These are phyloP conservation scores for Camelina sativa DNA, from an alignment of 345 rosid species.

Conservation along the genomic window DNA sequence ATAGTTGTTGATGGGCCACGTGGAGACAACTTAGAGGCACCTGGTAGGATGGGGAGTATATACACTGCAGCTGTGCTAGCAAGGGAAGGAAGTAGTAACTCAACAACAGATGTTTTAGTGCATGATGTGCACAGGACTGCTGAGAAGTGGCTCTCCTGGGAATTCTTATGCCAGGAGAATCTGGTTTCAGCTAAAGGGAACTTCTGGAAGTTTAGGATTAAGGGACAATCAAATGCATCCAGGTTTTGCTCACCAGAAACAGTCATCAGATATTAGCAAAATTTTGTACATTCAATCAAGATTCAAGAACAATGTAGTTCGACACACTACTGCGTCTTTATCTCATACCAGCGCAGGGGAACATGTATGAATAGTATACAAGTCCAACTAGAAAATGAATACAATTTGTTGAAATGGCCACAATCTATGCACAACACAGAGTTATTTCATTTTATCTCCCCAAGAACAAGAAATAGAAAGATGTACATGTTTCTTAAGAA, in stretches of 20 bases:
- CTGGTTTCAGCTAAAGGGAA: conserved; percentile 73
- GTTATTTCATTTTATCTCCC: conserved; percentile 15
- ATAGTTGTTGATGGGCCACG: conserved; percentile 82
- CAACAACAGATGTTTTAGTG: conserved; percentile 66
- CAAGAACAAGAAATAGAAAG: neutral
- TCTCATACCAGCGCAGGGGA: conserved; percentile 6
- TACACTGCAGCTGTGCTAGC: conserved; percentile 75
- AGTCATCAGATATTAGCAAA: conserved; percentile 31
- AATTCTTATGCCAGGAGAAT: conserved; percentile 83
- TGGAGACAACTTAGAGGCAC: conserved; percentile 66
- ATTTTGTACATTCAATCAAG: conserved; percentile 1
- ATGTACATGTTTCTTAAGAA: neutral
- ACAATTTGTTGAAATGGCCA: neutral
- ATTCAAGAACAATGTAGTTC: conserved; percentile 6
- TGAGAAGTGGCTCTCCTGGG: conserved; percentile 96
- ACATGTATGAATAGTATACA: neutral
- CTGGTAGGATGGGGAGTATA: conserved; percentile 84
- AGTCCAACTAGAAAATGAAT: conserved; percentile 12
- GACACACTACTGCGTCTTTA: neutral
- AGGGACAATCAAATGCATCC: conserved; percentile 53
- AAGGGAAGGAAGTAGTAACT: conserved; percentile 53
- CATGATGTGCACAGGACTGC: conserved; percentile 75
- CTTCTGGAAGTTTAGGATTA: conserved; percentile 69
- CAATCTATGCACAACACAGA: conserved; percentile 7
- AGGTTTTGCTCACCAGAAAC: conserved; percentile 56